Percentiles rank a stretch among this genome's conserved stretches.
Conservation (phyloP, 768 basidiomycete genomes). For the Pholiota microspora region DNA sequence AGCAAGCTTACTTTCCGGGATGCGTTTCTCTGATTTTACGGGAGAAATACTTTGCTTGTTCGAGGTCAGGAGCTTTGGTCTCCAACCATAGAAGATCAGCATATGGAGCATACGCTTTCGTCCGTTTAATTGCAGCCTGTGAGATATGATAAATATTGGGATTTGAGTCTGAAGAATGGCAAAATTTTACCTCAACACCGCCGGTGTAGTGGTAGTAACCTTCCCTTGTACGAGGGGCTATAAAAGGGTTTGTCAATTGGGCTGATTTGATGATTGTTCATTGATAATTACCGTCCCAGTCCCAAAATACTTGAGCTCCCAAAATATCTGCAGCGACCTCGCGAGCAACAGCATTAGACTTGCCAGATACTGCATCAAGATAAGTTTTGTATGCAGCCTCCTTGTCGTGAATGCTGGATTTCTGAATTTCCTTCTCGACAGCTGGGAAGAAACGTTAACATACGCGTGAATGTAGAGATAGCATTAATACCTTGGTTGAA, state of each 20-base stretch:
- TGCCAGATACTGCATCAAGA: constrained; percentile 52
- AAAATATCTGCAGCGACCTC: constrained; percentile 72
- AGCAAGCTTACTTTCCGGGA: constrained; percentile 63
- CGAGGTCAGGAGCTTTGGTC: constrained; percentile 84
- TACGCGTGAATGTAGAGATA: not conserved
- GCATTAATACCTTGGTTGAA: constrained; percentile 82
- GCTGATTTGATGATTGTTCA: not conserved
- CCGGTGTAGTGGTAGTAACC: constrained; percentile 89
- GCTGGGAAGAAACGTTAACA: constrained; percentile 33
- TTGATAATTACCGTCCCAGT: constrained; percentile 67
- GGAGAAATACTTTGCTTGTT: constrained; percentile 77
- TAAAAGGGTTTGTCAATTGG: constrained; percentile 1
- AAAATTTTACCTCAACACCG: constrained; percentile 59
- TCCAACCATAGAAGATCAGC: constrained; percentile 93
- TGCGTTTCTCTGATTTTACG: constrained; percentile 66
- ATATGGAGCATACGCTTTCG: constrained; percentile 77
- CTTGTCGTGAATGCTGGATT: constrained; percentile 51
- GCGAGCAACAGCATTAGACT: constrained; percentile 72
- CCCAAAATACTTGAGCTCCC: constrained; percentile 75
- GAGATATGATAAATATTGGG: constrained; percentile 1
- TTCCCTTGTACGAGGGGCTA: constrained; percentile 85
- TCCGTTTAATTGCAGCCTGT: constrained; percentile 77
- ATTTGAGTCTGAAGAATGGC: not conserved
- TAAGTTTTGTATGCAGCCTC: constrained; percentile 57
- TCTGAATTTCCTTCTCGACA: constrained; percentile 55